Conservation (phyloP, 2,329 filamentous ascomycete genomes). For the Elsinoe australis region DNA sequence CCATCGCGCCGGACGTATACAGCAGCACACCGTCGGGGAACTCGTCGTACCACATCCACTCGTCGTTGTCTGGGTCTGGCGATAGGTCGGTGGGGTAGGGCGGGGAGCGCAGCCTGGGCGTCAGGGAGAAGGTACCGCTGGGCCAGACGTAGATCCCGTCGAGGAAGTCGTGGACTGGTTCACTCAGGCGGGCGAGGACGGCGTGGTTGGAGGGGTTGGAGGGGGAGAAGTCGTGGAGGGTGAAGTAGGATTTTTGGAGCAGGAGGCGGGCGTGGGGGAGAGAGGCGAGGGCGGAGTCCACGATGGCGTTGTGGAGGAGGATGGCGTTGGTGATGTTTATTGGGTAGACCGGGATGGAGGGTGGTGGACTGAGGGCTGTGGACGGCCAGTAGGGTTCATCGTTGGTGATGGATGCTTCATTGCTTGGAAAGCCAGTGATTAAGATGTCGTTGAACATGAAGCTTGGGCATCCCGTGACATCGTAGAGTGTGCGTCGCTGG, state of each 20-base stretch:
- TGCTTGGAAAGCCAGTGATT: background rate
- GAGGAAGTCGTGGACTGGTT: slow-evolving; percentile 4
- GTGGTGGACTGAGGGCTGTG: background rate
- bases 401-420: background rate
- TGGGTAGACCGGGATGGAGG: background rate
- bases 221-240: background rate
- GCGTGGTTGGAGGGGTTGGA: background rate
- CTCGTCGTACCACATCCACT: slow-evolving; percentile 10
- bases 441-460: background rate
- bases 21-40: slow-evolving; percentile 12
- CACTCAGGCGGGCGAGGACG: background rate
- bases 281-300: background rate
- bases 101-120: background rate
- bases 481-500: background rate
- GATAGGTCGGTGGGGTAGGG: background rate
- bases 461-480: background rate
- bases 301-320: slow-evolving; percentile 13
- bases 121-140: background rate
- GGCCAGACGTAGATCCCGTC: slow-evolving; percentile 15
- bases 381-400: background rate
- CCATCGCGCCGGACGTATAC: background rate
- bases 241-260: slow-evolving; percentile 12
- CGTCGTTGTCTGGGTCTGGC: background rate
- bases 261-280: background rate
- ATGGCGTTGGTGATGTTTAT: slow-evolving; percentile 16